phyloP scores from a whole-genome alignment of 164 flowering plant genomes.

The Berberis thunbergii region DNA sequence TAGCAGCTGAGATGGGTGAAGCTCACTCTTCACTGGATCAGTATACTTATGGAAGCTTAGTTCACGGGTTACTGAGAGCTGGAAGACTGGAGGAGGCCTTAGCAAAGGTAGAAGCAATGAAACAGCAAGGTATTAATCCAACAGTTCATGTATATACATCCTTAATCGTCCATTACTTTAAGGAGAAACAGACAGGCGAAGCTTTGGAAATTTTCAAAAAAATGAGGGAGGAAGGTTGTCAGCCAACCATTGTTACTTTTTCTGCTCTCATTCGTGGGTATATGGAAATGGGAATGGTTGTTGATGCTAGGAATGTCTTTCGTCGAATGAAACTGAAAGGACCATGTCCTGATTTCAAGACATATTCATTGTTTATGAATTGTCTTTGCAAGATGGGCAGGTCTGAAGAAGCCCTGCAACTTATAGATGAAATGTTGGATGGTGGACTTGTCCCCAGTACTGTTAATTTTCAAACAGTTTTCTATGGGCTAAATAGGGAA shows the following conservation, averaged over 20 bases:
- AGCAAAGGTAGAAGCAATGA: conserved; percentile 58
- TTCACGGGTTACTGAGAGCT: conserved; percentile 50
- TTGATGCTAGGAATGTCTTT: conserved; percentile 66
- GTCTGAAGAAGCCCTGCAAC: conserved; percentile 73
- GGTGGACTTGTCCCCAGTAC: conserved; percentile 63
- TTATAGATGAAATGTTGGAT: conserved; percentile 58
- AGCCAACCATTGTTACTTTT: conserved; percentile 69
- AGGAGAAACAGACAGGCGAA: conserved; percentile 39
- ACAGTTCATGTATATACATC: conserved; percentile 81
- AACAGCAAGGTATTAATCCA: conserved; percentile 40
- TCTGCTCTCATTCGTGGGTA: conserved; percentile 63
- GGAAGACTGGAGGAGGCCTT: conserved; percentile 55
- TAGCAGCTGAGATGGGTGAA: conserved; percentile 29
- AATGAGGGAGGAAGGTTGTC: conserved; percentile 52
- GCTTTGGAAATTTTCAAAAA: conserved; percentile 44
- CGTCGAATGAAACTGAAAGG: conserved; percentile 45
- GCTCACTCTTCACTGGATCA: conserved; percentile 32
- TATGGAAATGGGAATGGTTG: conserved; percentile 37
- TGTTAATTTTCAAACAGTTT: conserved; percentile 54
- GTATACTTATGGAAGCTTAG: conserved; percentile 61
- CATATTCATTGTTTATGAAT: conserved; percentile 63
- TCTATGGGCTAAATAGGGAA: conserved; percentile 74
- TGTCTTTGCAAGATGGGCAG: conserved; percentile 54
- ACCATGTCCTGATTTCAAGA: conserved; percentile 73
- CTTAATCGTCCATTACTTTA: conserved; percentile 50